Percentiles rank a stretch among this genome's conserved stretches.
phyloP scores from a whole-genome alignment of 2,329 filamentous ascomycete genomes.

The Harringtonia lauricola region DNA sequence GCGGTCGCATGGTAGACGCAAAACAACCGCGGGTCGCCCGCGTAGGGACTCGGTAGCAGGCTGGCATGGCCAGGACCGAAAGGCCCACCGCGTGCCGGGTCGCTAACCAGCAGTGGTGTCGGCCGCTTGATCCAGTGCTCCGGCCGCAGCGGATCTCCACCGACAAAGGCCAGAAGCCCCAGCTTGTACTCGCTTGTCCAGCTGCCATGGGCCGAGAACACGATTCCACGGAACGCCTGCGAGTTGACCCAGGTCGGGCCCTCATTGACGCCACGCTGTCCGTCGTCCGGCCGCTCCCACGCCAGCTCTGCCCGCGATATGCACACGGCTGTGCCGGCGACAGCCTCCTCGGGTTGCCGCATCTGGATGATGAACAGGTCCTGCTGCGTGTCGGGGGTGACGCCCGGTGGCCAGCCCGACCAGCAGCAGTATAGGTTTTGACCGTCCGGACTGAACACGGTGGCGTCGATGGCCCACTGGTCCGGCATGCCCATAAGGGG shows the following conservation, averaged over 20 bases:
- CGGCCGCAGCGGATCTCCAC: constrained; percentile 9
- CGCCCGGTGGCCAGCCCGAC: constrained; percentile 13
- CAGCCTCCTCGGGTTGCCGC: constrained; percentile 11
- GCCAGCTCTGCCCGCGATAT: constrained; percentile 9
- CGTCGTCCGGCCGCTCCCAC: constrained; percentile 12
- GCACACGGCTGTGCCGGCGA: constrained; percentile 7
- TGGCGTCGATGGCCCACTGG: constrained; percentile 14
- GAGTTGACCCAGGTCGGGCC: constrained; percentile 13
- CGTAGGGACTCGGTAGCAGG: constrained; percentile 8
- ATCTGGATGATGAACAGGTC: constrained; percentile 13
- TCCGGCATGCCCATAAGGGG: constrained; percentile 12
- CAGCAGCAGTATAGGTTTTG: constrained; percentile 12
- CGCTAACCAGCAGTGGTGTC: constrained; percentile 3
- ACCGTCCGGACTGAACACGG: constrained; percentile 6
- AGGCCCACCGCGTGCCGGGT: constrained; percentile 1
- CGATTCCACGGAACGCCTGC: constrained; percentile 11
- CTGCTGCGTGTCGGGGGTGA: constrained; percentile 11
- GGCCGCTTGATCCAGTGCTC: constrained; percentile 7
- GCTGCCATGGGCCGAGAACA: constrained; percentile 13
- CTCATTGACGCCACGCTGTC: constrained; percentile 12
- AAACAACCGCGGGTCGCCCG: constrained; percentile 9
- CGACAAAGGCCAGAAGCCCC: constrained; percentile 8
- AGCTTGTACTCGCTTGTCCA: constrained; percentile 14
- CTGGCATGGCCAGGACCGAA: constrained; percentile 13
- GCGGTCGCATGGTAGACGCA: constrained; percentile 12